A percentile compares a stretch with the other conserved stretches of the same genome.
These are phyloP conservation scores for Claviceps spartinae DNA, from an alignment of 2,329 filamentous ascomycete species.

Conservation along the genomic window DNA sequence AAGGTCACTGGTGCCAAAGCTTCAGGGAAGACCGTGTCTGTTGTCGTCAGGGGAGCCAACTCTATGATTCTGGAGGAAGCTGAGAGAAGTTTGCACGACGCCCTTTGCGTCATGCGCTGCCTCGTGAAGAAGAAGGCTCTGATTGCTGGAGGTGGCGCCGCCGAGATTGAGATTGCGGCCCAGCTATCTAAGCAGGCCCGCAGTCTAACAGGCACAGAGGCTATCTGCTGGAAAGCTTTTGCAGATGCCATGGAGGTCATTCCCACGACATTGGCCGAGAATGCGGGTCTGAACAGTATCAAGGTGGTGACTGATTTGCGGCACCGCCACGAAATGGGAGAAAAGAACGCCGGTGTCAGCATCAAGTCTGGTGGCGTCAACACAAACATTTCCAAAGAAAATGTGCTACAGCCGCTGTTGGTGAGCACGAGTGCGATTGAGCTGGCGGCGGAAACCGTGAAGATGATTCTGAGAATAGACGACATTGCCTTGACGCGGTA, in stretches of 20 bases:
- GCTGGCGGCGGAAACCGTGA: conserved; percentile 93
- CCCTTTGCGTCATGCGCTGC: conserved; percentile 92
- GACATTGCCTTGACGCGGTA: conserved; percentile 51
- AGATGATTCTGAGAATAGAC: conserved; percentile 69
- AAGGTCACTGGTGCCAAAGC: conserved; percentile 87
- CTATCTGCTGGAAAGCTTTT: conserved; percentile 98
- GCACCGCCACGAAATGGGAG: conserved; percentile 86
- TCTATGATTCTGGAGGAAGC: conserved; percentile 89
- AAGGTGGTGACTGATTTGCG: conserved; percentile 94
- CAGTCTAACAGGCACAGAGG: conserved; percentile 76
- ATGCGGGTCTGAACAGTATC: conserved; percentile 94
- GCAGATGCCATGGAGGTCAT: conserved; percentile 96
- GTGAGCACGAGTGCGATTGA: conserved; percentile 97
- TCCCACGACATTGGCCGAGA: conserved; percentile 91
- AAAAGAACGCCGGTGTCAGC: conserved; percentile 92
- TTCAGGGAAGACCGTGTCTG: conserved; percentile 77
- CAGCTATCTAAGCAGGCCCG: conserved; percentile 72
- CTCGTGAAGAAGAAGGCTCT: conserved; percentile 99
- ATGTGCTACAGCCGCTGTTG: conserved; percentile 86
- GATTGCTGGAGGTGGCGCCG: conserved; percentile 89
- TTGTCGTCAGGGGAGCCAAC: conserved; percentile 92
- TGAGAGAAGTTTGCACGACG: conserved; percentile 91
- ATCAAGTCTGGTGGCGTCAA: conserved; percentile 97
- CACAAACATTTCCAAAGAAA: conserved; percentile 91
- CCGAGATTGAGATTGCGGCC: conserved; percentile 91